Percentiles rank a stretch among this genome's conserved stretches.
phyloP scores from a whole-genome alignment of 305 asterid genomes.

The Fraxinus sp. region DNA sequence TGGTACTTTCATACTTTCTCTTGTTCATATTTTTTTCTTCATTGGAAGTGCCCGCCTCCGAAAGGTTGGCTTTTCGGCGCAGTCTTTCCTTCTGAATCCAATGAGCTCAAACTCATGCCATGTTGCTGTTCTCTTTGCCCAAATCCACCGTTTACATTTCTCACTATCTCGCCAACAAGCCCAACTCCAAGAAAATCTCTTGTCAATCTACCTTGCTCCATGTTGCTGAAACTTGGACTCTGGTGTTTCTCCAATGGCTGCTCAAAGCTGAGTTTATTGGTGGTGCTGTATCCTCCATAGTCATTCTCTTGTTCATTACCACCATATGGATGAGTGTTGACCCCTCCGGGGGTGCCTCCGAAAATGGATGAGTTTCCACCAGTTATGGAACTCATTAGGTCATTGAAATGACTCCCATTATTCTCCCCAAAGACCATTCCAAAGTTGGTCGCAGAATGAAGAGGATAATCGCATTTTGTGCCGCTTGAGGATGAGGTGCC shows the following conservation, averaged over 20 bases:
- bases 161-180: slow-evolving; percentile 43
- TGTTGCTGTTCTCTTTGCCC: slow-evolving; percentile 36
- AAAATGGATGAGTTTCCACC: slow-evolving; percentile 34
- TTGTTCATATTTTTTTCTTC: slow-evolving; percentile 1
- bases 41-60: slow-evolving; percentile 50
- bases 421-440: slow-evolving; percentile 32
- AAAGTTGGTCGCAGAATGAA: slow-evolving; percentile 21
- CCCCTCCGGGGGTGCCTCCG: slow-evolving; percentile 14
- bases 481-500: slow-evolving; percentile 29
- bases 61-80: slow-evolving; percentile 42
- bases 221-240: slow-evolving; percentile 28
- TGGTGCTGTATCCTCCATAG: slow-evolving; percentile 26
- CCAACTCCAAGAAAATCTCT: slow-evolving; percentile 89
- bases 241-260: slow-evolving; percentile 21
- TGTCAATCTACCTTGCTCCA: slow-evolving; percentile 58
- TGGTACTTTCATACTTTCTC: background rate
- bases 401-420: slow-evolving; percentile 42
- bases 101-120: slow-evolving; percentile 31
- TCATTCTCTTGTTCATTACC: slow-evolving; percentile 29
- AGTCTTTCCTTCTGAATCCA: slow-evolving; percentile 51
- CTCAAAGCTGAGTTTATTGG: slow-evolving; percentile 18
- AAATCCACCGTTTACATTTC: slow-evolving; percentile 36
- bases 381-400: slow-evolving; percentile 36
- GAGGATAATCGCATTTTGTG: slow-evolving; percentile 17
- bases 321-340: background rate